Evolutionary conservation across 768 basidiomycete species (phyloP), one percentile per base, ranked within the genome.

Genomic region (Boletus rubropictus): DNA sequence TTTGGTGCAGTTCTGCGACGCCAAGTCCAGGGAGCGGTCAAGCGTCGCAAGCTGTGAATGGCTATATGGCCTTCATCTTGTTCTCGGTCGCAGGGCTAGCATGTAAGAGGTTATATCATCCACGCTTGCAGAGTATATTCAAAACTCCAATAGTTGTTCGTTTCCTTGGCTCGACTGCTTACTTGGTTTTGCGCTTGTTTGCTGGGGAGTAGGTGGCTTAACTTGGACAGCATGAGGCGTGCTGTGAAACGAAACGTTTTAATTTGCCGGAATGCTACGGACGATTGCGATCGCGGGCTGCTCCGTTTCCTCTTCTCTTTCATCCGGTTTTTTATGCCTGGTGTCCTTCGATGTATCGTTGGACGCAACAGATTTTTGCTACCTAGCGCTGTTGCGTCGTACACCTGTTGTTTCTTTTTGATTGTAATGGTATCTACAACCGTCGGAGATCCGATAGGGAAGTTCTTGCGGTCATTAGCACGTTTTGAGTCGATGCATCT

Each of bases 21-120:
- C 79, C 50, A 79, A 80, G 69, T 25, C 76, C 82, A 2, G 65
- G 74, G 25, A 69, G 64, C 38, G 62, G 62, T 7, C 69, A 75
- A 17, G 78, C 79, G 2, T 70, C 71, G 22, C 64, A 64, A 1
- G 74, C 81, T 24, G 87, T 92, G 3, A 82, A 80, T 46, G 89
- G 89, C 2, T 95, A 95, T 62, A 87, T 95, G 84, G 79, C 84
- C 14, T 90, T 93, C 63, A 72, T 96, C 50, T 66, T 97, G 46
- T 93, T 84, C 68, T 89, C 89, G 1, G 90, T 95, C 37, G 88
- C 86, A 5, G 82, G 88, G 11, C 78, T 96, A 33, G 90, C 92
- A 11, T 74, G 92, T 95, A 59, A 68, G 91, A 77, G 32, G 31
- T 50, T 4, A 1, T 42, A 28, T 20, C 37, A 10, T 53, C 28